Conservation (phyloP, 2,329 filamentous ascomycete genomes). For the Paradendryphiella salina region DNA sequence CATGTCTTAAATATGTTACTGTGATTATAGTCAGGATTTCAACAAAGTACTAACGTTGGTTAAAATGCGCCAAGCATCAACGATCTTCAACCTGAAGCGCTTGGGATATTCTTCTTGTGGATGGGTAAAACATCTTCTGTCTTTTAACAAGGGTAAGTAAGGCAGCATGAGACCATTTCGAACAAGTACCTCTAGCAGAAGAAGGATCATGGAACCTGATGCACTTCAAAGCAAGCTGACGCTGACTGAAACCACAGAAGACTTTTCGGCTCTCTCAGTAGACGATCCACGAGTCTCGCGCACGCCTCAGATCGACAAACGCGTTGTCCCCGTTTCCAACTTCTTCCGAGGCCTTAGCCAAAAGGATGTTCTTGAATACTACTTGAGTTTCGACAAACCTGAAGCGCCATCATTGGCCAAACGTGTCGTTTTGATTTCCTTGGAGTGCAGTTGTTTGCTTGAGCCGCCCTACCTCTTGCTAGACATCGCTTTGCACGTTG, state of each 20-base stretch:
- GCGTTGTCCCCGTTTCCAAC: background rate
- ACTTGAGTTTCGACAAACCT: slow-evolving; percentile 1
- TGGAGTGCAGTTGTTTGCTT: background rate
- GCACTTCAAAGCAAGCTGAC: no score
- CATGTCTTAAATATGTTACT: no score
- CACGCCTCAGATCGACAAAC: background rate
- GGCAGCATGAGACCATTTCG: background rate
- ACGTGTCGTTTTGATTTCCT: background rate
- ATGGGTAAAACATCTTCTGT: no score
- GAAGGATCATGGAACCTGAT: background rate
- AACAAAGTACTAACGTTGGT: no score
- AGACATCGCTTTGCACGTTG: background rate
- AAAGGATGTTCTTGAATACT: slow-evolving; percentile 3
- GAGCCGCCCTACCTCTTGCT: background rate
- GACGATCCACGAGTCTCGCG: background rate
- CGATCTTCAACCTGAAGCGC: no score
- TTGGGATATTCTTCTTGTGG: no score
- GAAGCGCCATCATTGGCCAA: background rate
- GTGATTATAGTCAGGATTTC: no score
- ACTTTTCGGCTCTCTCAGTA: background rate
- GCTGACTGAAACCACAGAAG: no score
- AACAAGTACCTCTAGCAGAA: no score
- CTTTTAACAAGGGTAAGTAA: background rate
- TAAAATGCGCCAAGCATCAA: no score
- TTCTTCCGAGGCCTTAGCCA: background rate